Evolutionary conservation across 108 stramenopile species (phyloP).

Genomic region (Cyclostephanos tholiformis): DNA sequence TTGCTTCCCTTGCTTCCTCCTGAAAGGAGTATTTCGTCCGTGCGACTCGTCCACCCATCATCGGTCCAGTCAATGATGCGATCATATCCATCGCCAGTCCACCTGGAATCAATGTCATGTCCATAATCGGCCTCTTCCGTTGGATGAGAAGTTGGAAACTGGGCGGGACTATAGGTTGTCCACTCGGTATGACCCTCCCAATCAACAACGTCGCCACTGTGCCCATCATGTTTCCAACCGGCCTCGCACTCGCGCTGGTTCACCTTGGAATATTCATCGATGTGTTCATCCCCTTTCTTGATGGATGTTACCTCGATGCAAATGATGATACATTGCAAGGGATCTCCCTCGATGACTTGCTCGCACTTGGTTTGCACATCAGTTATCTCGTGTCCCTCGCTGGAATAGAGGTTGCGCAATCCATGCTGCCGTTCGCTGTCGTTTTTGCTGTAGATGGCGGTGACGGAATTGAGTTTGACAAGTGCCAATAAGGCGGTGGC

Average conservation of each 20-base stretch:
- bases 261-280: background rate
- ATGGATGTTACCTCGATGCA: slow-evolving; percentile 1
- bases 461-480: too few relatives aligned
- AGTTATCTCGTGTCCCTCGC: background rate
- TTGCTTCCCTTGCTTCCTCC: too few relatives aligned
- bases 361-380: background rate
- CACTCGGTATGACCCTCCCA: background rate
- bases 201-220: too few relatives aligned
- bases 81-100: background rate
- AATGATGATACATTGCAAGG: too few relatives aligned
- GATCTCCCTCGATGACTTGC: too few relatives aligned
- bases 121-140: background rate
- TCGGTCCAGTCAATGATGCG: too few relatives aligned
- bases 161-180: background rate
- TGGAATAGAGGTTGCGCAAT: background rate
- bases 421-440: too few relatives aligned
- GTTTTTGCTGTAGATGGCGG: too few relatives aligned
- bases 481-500: too few relatives aligned
- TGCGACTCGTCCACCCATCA: too few relatives aligned
- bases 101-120: background rate
- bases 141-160: too few relatives aligned
- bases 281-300: background rate
- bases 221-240: background rate
- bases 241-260: slow-evolving; percentile 3
- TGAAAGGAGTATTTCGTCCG: background rate